These are phyloP conservation scores for Hyphodiscus sp. DNA, from an alignment of 2,329 filamentous ascomycete species.

Conservation along the genomic window DNA sequence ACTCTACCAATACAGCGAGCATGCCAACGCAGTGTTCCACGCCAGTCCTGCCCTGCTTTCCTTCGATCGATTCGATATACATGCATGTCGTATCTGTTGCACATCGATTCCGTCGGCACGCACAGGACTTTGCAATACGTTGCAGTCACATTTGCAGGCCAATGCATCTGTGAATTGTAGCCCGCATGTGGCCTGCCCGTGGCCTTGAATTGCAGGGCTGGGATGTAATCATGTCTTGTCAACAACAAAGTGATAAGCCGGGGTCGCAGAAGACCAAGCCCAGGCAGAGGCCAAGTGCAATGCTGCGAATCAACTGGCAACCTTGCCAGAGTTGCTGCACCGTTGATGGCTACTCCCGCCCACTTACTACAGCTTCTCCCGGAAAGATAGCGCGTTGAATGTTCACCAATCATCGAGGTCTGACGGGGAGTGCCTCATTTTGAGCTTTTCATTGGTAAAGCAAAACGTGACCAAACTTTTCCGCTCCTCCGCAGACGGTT, in stretches of 20 bases:
- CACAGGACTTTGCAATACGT: no score
- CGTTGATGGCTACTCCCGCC: background rate
- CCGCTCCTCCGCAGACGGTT: background rate
- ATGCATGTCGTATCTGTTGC: no score
- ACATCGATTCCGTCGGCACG: no score
- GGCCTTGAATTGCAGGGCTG: background rate
- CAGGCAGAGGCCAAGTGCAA: background rate
- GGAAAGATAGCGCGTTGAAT: background rate
- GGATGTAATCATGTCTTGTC: background rate
- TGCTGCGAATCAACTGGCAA: background rate
- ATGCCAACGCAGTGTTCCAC: constrained; percentile 4
- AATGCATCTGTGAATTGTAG: background rate
- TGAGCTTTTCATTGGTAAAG: background rate
- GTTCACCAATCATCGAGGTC: background rate
- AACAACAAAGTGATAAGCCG: background rate
- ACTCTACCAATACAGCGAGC: constrained; percentile 1
- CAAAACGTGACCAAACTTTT: background rate
- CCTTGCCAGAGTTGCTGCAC: background rate
- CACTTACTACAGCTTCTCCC: background rate
- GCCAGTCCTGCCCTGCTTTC: constrained; percentile 3
- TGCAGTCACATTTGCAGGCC: no score
- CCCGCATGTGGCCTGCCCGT: background rate
- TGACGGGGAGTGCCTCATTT: background rate
- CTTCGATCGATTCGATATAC: background rate
- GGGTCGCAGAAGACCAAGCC: background rate